Evolutionary conservation across 306 rosid genomes (phyloP), one percentile per base, ranked within the genome.

Genomic region (Vicia sativa): DNA sequence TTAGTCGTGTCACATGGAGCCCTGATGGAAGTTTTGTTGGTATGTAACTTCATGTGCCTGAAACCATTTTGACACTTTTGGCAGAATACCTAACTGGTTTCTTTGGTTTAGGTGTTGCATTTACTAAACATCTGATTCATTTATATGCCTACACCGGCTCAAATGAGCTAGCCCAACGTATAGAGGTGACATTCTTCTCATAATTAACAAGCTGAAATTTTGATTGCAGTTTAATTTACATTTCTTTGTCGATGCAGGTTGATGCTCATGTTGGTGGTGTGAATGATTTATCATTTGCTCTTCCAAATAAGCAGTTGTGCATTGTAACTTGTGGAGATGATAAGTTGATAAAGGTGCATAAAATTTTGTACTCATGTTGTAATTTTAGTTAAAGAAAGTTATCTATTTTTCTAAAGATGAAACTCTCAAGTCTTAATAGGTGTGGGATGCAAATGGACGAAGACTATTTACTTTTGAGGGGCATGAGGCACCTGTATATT

Each of bases 291-390:
- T 93, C 90, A 53, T 91, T 91, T 80, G 96, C 91, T 68, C 80
- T 87, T 77, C 91, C 90, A 54, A 85, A 89, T 67, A 85, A 83
- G 67, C 90, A 89, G 72, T 79, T 77, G 60, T 91, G 95, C 73
- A 70, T 91, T 62, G 89, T 91, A 56, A 83, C 97, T 34, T 87
- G 97, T 71, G 97, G 97, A 34, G 97, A 89, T 66, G 97, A 91
- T 65, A 89, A 87, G 77, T 74, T 80, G 58, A 91, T 91, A 81
- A 91, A 85, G 91, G 97, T 88, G 67, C 52, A 19, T 11, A 59
- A 62, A 28, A 48, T 50, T 18, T 56, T 68, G 67, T 67, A 31
- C 39, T 42, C 18, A 38, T 44, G 54, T 70, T 45, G 23, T 46
- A 29, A 45, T 57, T 56, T 71, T 53, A 2, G 35, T 73, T 31